A percentile compares a stretch with the other conserved stretches of the same genome.
Conservation (phyloP, 805 yeast species). For the Saturnispora diversa region DNA sequence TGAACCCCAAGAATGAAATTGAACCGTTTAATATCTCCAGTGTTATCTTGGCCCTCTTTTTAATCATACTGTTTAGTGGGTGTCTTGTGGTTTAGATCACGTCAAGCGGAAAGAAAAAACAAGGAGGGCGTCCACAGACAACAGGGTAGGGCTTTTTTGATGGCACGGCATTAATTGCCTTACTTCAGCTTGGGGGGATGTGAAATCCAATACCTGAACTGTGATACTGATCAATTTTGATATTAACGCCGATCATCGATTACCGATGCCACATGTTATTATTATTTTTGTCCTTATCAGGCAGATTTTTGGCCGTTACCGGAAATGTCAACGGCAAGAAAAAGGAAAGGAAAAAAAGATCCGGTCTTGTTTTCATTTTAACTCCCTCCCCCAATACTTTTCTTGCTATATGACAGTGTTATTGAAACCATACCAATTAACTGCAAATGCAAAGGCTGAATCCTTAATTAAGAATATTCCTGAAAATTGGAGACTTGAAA, state of each 20-base stretch:
- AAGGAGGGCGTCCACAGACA: not conserved
- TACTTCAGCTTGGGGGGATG: no score
- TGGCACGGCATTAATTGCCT: no score
- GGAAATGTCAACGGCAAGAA: no score
- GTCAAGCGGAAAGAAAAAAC: not conserved
- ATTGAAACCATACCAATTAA: conserved; percentile 16
- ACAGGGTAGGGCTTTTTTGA: no score
- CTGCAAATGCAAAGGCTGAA: conserved; percentile 18
- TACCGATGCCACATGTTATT: no score
- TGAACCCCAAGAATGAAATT: conserved; percentile 4
- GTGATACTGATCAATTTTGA: no score
- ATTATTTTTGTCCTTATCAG: no score
- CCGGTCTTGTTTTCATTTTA: no score
- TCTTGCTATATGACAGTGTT: conserved; percentile 1
- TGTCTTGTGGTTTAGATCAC: not conserved
- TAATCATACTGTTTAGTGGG: not conserved
- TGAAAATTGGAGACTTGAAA: conserved; percentile 24
- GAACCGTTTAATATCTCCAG: conserved; percentile 5
- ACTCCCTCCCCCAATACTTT: not conserved
- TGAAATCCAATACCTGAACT: no score
- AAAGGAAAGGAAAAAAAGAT: no score
- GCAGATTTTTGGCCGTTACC: no score
- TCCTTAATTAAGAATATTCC: conserved; percentile 23
- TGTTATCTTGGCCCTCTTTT: not conserved
- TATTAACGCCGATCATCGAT: no score